These are phyloP conservation scores for Skeletonema potamos DNA, from an alignment of 108 stramenopile species.

Conservation along the genomic window DNA sequence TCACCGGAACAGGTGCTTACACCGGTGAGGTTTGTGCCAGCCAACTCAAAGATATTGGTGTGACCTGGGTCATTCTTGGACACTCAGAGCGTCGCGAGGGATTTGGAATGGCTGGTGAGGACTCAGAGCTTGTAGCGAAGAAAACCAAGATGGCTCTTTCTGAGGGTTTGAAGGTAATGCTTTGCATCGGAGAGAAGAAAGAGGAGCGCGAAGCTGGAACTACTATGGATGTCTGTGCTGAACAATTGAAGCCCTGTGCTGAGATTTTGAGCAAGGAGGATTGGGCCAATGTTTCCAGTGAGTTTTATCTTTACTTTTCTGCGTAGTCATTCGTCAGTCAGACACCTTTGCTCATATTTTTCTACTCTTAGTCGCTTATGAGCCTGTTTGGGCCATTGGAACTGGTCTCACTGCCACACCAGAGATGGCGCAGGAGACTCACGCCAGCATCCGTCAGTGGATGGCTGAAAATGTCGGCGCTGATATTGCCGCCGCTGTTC, in stretches of 20 bases:
- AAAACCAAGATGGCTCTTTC: slow-evolving; percentile 97
- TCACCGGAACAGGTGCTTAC: slow-evolving; percentile 85
- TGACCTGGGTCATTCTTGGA: slow-evolving; percentile 97
- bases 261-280: slow-evolving; percentile 70
- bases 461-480: slow-evolving; percentile 83
- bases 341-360: background rate
- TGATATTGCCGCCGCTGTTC: slow-evolving; percentile 81
- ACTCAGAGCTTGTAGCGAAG: slow-evolving; percentile 86
- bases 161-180: slow-evolving; percentile 96
- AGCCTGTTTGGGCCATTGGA: slow-evolving; percentile 95
- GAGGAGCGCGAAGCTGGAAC: slow-evolving; percentile 94
- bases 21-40: slow-evolving; percentile 94
- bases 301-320: slow-evolving; percentile 46
- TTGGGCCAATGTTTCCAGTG: slow-evolving; percentile 91
- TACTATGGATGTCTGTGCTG: slow-evolving; percentile 90
- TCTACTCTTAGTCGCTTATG: slow-evolving; percentile 59
- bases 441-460: slow-evolving; percentile 92
- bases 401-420: slow-evolving; percentile 99
- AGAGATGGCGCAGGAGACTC: slow-evolving; percentile 99
- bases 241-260: slow-evolving; percentile 83
- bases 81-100: slow-evolving; percentile 97
- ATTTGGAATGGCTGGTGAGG: slow-evolving; percentile 92
- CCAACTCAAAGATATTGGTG: slow-evolving; percentile 92
- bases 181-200: slow-evolving; percentile 98
- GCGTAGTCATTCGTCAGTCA: background rate